Conservation (phyloP, 371 early-diverging fungal species). For the Mortierella sp. region DNA sequence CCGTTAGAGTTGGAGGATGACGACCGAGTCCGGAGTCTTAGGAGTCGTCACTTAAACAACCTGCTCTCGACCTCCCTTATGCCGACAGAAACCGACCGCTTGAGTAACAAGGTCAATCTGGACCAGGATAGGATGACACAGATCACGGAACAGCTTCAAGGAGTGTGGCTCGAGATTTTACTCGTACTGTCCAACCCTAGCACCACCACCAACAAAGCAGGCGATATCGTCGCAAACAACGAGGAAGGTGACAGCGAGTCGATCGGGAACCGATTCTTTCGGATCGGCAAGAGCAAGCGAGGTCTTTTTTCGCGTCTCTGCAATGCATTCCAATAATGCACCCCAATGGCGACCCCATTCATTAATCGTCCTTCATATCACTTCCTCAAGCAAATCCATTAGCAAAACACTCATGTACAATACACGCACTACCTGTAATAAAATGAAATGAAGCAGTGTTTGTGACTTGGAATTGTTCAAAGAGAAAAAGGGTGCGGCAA, state of each 20-base stretch:
- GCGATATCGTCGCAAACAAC: background rate
- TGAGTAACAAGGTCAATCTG: constrained; percentile 18
- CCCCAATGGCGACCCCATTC: background rate
- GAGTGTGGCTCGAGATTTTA: constrained; percentile 27
- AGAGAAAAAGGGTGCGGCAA: background rate
- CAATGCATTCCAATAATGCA: background rate
- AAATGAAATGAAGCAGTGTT: background rate
- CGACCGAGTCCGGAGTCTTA: constrained; percentile 32
- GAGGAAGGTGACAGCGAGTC: constrained; percentile 13
- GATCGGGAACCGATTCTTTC: constrained; percentile 17
- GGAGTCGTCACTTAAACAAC: constrained; percentile 43
- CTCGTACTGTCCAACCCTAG: constrained; percentile 15
- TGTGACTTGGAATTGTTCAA: background rate
- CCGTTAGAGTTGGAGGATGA: constrained; percentile 35
- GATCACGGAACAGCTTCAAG: constrained; percentile 37
- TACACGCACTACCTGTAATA: background rate
- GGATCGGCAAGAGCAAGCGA: constrained; percentile 29
- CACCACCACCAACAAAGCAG: background rate
- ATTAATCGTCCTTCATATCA: background rate
- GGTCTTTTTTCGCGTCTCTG: background rate
- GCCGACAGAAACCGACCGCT: constrained; percentile 7
- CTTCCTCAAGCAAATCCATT: background rate
- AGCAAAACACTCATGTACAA: background rate
- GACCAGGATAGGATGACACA: constrained; percentile 39
- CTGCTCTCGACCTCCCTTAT: constrained; percentile 28